Base-by-base conservation (phyloP, 768 basidiomycete genomes). In the Clavaria fumosa region DNA sequence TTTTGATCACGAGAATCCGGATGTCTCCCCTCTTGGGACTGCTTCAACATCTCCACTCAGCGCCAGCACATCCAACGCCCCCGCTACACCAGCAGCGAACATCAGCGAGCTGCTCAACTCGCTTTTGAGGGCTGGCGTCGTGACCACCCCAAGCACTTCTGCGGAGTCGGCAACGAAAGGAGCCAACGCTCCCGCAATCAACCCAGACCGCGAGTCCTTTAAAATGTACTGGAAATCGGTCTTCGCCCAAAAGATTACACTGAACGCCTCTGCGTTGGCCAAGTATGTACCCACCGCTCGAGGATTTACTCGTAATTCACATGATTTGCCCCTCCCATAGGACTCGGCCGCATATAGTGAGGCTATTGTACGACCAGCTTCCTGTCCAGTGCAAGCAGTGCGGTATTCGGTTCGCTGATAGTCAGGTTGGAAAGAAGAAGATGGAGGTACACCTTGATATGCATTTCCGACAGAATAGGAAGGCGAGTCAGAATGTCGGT, bases 391-490 rank as follows among this genome's bases (percentile, higher is more conserved):
- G 93, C 67, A 88, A 79, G 59, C 91, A 96, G 50, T 99, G 93
- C 61, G 85, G 82, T 12, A 59, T 84, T 38, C 78, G 93, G 31
- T 93, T 91, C 56, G 62, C 79, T 34, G 83, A 85, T 47, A 74
- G 70, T 21, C 52, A 60, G 19, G 49, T 63, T 37, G 89, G 84
- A 43, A 85, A 78, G 60, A 78, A 75, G 53, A 65, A 61, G 26
- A 69, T 90, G 66, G 73, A 91, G 48, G 73, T 78, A 41, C 95
- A 99, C 53, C 67, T 97, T 49, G 93, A 99, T 54, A 82, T 85
- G 80, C 93, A 99, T 56, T 96, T 95, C 61, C 69, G 78, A 53
- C 81, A 93, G 53, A 97, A 96, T 51, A 72, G 80, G 42, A 83
- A 82, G 55, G 75, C 78, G 19, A 75, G 66, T 49, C 78, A 81